phyloP scores from a whole-genome alignment of 805 yeast species.

The Cyberlindnera nakhonratchasimensis region DNA sequence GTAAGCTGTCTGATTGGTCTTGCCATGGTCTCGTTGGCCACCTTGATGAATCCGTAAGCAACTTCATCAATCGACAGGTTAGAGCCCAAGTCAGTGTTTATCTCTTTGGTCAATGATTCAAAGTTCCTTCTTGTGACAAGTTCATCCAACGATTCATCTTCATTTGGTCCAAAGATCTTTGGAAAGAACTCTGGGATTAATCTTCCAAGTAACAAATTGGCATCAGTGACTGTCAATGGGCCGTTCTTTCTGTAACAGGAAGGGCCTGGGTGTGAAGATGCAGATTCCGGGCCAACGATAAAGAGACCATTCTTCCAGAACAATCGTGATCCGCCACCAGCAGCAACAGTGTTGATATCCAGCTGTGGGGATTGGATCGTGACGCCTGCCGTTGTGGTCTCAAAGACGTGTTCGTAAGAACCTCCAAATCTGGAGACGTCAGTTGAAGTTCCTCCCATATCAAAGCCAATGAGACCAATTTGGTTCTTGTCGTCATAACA shows the following conservation, averaged over 20 bases:
- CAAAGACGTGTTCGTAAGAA: conserved; percentile 30
- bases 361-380: conserved; percentile 40
- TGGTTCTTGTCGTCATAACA: conserved; percentile 55
- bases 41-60: conserved; percentile 76
- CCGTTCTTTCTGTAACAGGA: conserved; percentile 48
- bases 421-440: conserved; percentile 37
- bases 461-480: conserved; percentile 74
- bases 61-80: conserved; percentile 58
- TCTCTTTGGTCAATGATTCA: conserved; percentile 46
- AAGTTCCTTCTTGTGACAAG: conserved; percentile 44
- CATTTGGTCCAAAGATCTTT: conserved; percentile 44
- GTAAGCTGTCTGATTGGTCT: conserved; percentile 82
- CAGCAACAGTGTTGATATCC: conserved; percentile 37
- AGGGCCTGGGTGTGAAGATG: conserved; percentile 47
- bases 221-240: conserved; percentile 46
- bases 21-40: conserved; percentile 89
- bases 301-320: conserved; percentile 35
- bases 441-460: conserved; percentile 45
- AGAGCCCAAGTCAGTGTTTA: conserved; percentile 44
- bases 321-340: conserved; percentile 36
- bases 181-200: conserved; percentile 41
- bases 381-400: conserved; percentile 37
- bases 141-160: conserved; percentile 37
- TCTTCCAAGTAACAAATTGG: conserved; percentile 42
- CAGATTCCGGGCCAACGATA: conserved; percentile 46